Base-by-base conservation (phyloP, 176 grass and related monocot genomes). In the Poa annua region DNA sequence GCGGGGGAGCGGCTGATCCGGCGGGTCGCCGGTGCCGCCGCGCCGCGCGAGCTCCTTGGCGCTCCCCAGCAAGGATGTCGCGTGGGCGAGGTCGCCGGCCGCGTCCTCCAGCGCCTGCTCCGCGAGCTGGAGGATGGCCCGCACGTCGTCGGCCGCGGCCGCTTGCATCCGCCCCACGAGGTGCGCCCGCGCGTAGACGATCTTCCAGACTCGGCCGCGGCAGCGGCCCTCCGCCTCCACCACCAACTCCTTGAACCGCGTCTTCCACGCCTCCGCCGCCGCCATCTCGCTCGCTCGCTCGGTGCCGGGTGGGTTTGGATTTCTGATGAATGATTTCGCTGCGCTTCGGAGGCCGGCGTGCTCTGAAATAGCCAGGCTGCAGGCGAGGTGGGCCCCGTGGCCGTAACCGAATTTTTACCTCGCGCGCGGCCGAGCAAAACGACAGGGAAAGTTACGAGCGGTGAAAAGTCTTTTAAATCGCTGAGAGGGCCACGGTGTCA, bases 261-360 rank as follows among this genome's bases (percentile, higher is more conserved):
- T 17, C 50, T 24, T 26, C 79, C 79, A 81, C n/a, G 11, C 4
- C 11, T 51, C 63, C 49, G 1, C 65, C 64, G 49, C 79, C 79
- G 61, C 61, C 61, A 42, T 74, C 72, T 34, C 47, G 24, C 71
- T 53, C 52, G 2, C 39, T 41, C 39, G 2, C 39, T 41, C 6
- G 6, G 14, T 16, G 49, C 70, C n/a, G n/a, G 59, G 29, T 11
- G 39, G 68, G 54, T 61, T 34, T 35, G 25, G 69, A 44, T 19
- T 49, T 83, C 0, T 47, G 69, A 25, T 29, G 70, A 24, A 50
- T 47, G 26, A 41, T 62, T 62, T 39, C 39, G 78, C 63, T 17
- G 14, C 48, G 79, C 33, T 66, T 66, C 64, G 7, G 64, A 20
- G 32, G 33, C 33, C 25, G 55, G 56, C 29, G 81, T 74, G 68